These are phyloP conservation scores for Pichia sp. DNA, from an alignment of 1,139 yeast species.

Conservation along the genomic window DNA sequence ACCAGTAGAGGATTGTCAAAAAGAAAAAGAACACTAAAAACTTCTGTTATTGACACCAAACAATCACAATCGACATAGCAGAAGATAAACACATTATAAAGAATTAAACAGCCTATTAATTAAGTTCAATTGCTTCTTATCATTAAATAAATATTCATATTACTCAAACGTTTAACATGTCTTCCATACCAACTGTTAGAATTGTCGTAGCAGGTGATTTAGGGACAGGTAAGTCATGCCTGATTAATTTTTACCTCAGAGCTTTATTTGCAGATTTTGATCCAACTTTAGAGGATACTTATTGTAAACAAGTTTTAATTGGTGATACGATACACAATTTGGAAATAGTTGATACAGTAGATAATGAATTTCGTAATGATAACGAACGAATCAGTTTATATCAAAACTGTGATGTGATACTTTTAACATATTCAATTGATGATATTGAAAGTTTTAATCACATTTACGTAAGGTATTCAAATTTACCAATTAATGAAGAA, in stretches of 20 bases:
- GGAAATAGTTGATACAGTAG: constrained; percentile 53
- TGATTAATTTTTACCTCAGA: constrained; percentile 46
- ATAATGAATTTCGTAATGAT: constrained; percentile 39
- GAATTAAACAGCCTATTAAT: neutral
- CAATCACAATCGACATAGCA: neutral
- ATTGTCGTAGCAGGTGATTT: constrained; percentile 46
- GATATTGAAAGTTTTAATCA: constrained; percentile 25
- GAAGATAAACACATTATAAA: neutral
- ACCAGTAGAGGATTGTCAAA: no score
- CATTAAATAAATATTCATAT: neutral
- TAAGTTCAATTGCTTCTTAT: neutral
- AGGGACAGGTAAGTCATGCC: constrained; percentile 52
- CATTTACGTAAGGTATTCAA: constrained; percentile 10
- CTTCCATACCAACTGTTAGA: constrained; percentile 30
- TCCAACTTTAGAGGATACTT: constrained; percentile 50
- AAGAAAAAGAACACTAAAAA: no score
- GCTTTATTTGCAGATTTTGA: constrained; percentile 47
- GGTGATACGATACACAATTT: constrained; percentile 40
- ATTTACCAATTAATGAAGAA: constrained; percentile 14
- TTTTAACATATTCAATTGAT: constrained; percentile 46
- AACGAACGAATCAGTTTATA: constrained; percentile 36
- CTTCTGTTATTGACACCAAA: no score
- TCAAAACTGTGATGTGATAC: constrained; percentile 42
- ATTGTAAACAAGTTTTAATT: constrained; percentile 26
- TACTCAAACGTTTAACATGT: neutral